Conservation (phyloP, 257 asterid genomes). For the Linaria vulgaris region DNA sequence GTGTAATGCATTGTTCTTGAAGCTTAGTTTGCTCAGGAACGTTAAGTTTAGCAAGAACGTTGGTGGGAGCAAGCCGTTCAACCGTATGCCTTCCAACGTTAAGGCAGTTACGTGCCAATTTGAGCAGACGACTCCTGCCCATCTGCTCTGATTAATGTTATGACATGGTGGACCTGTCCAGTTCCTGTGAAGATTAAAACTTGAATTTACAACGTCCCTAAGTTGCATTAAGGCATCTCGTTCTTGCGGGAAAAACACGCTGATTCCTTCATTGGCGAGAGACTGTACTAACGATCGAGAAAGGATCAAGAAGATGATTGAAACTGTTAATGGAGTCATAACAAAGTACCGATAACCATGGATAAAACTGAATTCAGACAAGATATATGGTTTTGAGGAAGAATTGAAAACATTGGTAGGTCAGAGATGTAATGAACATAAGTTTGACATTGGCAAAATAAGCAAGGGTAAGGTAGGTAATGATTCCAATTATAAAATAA, state of each 20-base stretch:
- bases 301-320: slow-evolving; percentile 12
- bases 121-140: slow-evolving; percentile 63
- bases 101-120: slow-evolving; percentile 48
- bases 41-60: slow-evolving; percentile 45
- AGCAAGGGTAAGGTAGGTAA: slow-evolving; percentile 27
- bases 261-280: slow-evolving; percentile 5
- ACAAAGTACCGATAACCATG: slow-evolving; percentile 20
- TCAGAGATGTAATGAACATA: neutral
- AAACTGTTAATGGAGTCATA: slow-evolving; percentile 29
- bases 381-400: neutral
- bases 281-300: slow-evolving; percentile 14
- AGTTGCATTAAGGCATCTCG: slow-evolving; percentile 55
- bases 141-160: slow-evolving; percentile 42
- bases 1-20: slow-evolving; percentile 48
- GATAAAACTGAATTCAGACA: neutral
- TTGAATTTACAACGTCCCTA: slow-evolving; percentile 49
- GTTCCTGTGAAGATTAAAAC: slow-evolving; percentile 45
- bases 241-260: slow-evolving; percentile 46
- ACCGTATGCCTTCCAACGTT: slow-evolving; percentile 48
- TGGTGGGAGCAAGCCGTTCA: slow-evolving; percentile 50
- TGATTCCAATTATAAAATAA: slow-evolving; percentile 22
- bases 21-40: slow-evolving; percentile 51
- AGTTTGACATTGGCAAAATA: slow-evolving; percentile 26
- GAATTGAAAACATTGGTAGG: neutral
- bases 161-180: slow-evolving; percentile 85